Base-by-base conservation (phyloP, 805 yeast species). In the Candida stauntonica region DNA sequence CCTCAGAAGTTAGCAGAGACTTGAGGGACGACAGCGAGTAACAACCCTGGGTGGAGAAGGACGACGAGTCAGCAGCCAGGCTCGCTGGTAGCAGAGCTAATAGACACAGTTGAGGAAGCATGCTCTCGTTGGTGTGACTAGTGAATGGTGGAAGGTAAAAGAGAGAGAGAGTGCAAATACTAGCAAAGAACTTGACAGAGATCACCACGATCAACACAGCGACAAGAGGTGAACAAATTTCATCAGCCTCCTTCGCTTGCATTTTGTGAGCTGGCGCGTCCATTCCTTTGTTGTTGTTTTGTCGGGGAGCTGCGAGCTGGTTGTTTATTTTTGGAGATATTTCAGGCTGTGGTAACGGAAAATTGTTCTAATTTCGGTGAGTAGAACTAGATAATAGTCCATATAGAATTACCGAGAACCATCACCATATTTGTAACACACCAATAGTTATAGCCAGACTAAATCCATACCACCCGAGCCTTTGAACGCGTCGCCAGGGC, bases 1-100 rank as follows among this genome's bases (percentile, higher is more conserved):
- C 85, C 44, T 64, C 57, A 4, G 62, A 58, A 3, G 56, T 36
- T 18, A 65, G 48, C 1, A 50, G 44, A 2, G 54, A 27, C 33
- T 43, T 26, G 13, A 65, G 34, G 13, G 55, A 58, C 5, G 52
- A 38, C 5, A 55, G 36, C 6, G 54, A 46, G 40, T 59, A 67
- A 41, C 73, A 68, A 7, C 73, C 73, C 21, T 48, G 42, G 18
- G 40, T 20, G 8, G 43, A 16, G 41, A 33, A 41, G 20, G 29
- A 13, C 20, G 31, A 39, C 5, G 37, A 12, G 13, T 13, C 29
- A 12, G 38, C 32, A 4, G 37, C 28, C 7, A 26, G 9, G 3
- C 26, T 19, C 21, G 17, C n/a, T 17, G 41, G 12, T 8, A 32
- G 33, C 20, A 39, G 20, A 19, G 42, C 16, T 8, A 31, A 13